Conservation (phyloP, 805 yeast species). For the Candida endomychidarum region DNA sequence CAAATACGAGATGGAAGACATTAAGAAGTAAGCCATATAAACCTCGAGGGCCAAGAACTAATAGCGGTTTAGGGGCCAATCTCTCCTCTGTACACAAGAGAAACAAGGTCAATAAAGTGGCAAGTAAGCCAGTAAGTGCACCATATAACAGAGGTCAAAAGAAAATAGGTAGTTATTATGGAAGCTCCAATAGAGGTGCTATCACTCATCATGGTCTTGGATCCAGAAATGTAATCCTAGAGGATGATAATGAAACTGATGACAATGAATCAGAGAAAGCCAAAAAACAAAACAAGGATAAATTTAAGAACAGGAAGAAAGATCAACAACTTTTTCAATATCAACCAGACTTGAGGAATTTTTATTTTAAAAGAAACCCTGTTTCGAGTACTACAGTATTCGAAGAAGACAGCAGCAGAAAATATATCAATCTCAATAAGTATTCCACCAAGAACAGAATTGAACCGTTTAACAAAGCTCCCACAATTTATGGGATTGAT, state of each 20-base stretch:
- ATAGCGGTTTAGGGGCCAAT: no score
- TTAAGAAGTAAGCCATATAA: not conserved
- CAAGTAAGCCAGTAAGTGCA: no score
- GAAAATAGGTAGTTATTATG: no score
- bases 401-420: constrained; percentile 34
- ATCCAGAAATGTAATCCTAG: no score
- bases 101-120: no score
- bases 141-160: no score
- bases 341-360: constrained; percentile 12
- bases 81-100: no score
- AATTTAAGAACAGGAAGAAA: not conserved
- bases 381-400: constrained; percentile 27
- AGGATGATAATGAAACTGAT: not conserved
- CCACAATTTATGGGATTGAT: constrained; percentile 3
- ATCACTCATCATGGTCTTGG: no score
- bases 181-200: no score
- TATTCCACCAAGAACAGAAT: not conserved
- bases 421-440: constrained; percentile 14
- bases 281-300: not conserved
- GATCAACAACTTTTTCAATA: not conserved
- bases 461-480: not conserved
- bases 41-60: not conserved
- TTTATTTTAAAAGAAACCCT: constrained; percentile 27
- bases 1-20: not conserved
- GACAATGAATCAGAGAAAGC: not conserved